phyloP scores from a whole-genome alignment of 768 basidiomycete genomes.

The Cyclocybe aegerita region DNA sequence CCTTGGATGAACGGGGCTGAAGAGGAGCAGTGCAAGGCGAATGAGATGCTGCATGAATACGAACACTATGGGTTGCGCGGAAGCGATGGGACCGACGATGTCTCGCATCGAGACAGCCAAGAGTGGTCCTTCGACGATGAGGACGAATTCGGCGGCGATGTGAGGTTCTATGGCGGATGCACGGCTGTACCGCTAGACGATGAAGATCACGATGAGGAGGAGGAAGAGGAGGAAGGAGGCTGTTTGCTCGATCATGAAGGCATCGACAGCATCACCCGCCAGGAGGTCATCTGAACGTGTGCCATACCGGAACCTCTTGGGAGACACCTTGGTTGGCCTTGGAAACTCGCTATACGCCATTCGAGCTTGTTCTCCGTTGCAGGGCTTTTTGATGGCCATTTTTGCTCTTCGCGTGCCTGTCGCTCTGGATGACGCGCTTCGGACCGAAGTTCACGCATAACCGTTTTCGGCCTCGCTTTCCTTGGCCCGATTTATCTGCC shows the following conservation, averaged over 20 bases:
- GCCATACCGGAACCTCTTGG: neutral
- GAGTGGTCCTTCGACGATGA: slow-evolving; percentile 1
- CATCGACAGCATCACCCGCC: slow-evolving; percentile 27
- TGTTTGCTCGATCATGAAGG: slow-evolving; percentile 27
- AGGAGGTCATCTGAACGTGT: slow-evolving; percentile 24
- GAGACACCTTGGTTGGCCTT: too few relatives aligned
- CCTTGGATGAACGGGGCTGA: slow-evolving; percentile 40
- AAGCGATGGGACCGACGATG: neutral
- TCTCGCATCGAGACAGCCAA: neutral
- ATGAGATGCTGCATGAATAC: neutral
- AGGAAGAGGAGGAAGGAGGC: slow-evolving; percentile 22
- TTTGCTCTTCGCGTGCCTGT: too few relatives aligned
- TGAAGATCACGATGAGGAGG: slow-evolving; percentile 4
- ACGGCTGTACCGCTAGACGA: neutral
- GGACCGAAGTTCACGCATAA: too few relatives aligned
- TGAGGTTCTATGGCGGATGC: slow-evolving; percentile 7
- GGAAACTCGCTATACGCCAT: neutral
- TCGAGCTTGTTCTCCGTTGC: neutral
- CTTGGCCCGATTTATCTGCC: too few relatives aligned
- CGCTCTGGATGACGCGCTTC: too few relatives aligned
- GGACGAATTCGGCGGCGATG: slow-evolving; percentile 2
- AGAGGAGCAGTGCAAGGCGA: slow-evolving; percentile 12
- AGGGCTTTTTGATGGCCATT: neutral
- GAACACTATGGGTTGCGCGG: neutral
- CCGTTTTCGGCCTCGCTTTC: too few relatives aligned